These are phyloP conservation scores for Penicillium sclerotigenum DNA, from an alignment of 2,329 filamentous ascomycete genomes.

Conservation along the genomic window DNA sequence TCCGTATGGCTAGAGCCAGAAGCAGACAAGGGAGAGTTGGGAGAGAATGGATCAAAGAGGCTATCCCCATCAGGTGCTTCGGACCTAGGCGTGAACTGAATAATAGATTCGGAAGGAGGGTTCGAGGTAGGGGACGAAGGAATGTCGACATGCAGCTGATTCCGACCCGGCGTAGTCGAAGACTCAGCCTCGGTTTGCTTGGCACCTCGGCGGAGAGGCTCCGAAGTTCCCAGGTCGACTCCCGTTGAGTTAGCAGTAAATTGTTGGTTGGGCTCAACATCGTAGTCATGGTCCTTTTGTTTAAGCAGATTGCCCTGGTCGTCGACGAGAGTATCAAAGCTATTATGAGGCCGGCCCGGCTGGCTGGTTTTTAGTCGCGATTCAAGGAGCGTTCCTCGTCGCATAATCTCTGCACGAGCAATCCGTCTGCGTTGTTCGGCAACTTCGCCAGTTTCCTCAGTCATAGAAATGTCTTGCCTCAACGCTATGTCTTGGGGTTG, in stretches of 20 bases:
- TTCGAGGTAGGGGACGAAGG: constrained; percentile 35
- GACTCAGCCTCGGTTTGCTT: constrained; percentile 12
- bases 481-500: constrained; percentile 43
- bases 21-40: constrained; percentile 17
- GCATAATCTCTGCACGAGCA: constrained; percentile 46
- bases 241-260: constrained; percentile 37
- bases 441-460: constrained; percentile 43
- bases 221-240: constrained; percentile 31
- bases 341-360: constrained; percentile 19
- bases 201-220: constrained; percentile 27
- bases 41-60: constrained; percentile 20
- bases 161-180: constrained; percentile 10
- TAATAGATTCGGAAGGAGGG: constrained; percentile 42
- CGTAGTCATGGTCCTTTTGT: constrained; percentile 7
- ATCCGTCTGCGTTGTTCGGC: constrained; percentile 46
- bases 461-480: constrained; percentile 48
- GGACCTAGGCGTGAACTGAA: constrained; percentile 48
- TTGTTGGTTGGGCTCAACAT: constrained; percentile 7
- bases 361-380: constrained; percentile 32
- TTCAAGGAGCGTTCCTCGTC: constrained; percentile 42
- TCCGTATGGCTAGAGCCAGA: constrained; percentile 36
- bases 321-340: constrained; percentile 48
- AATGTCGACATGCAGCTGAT: constrained; percentile 28
- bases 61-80: constrained; percentile 34
- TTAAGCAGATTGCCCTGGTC: constrained; percentile 37